Base-by-base conservation (phyloP, 2,329 filamentous ascomycete species). In the Metarhizium anisopliae region DNA sequence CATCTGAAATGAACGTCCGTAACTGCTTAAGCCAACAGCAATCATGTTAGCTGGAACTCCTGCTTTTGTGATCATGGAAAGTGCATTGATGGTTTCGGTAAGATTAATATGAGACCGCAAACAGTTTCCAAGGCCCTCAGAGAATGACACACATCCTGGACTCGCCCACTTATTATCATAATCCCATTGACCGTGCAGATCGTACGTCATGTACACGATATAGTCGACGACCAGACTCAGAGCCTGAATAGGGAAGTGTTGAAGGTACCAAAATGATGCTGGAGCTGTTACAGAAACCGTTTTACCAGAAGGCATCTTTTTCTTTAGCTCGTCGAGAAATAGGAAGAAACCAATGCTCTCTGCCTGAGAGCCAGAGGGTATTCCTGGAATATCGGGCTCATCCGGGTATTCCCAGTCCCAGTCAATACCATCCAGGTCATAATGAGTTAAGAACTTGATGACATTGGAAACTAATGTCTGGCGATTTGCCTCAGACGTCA, bases 341-440 rank as follows among this genome's bases (percentile, higher is more conserved):
- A 38, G 8, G 36, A 38, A 38, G 36, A 10, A 38, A 3, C 14
- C 8, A 10, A 38, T 38, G 8, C 36, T 14, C 8, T 38, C 36
- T 10, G 8, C 8, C 36, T 38, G 8, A 14, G 8, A 10, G 8
- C 36, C 36, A 8, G 36, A 14, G 8, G 36, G 36, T 38, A 38
- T 38, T 8, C 36, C 36, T 38, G 8, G 8, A 38, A 38, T 38
- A 38, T 38, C 36, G 2, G 36, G 36, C 14, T 38, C 36, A 10
- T 14, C 62, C 0, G 66, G 67, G n/a, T 75, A 74, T 50, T 74
- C 72, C 75, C 74, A 78, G 56, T 75, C 72, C 29, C 73, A 58
- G 51, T 75, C 72, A 3, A 75, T 55, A 0, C 74, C 72, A 47
- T 74, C 72, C 0, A 76, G 57, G 6, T 59, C 53, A 13, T 70